phyloP scores from a whole-genome alignment of 768 basidiomycete genomes.

The Tulasnella sp. region DNA sequence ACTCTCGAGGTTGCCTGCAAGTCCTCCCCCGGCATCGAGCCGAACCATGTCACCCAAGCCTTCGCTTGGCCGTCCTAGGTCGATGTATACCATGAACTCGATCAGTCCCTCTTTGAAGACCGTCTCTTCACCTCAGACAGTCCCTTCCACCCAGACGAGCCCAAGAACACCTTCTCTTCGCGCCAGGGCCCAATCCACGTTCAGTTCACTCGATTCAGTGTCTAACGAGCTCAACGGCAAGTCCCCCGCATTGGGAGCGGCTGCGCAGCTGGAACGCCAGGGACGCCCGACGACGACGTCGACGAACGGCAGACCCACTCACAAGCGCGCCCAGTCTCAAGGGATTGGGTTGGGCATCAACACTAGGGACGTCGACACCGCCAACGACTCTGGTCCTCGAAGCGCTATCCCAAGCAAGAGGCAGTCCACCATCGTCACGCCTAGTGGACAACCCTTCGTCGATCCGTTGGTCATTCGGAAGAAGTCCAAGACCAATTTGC shows the following conservation, averaged over 20 bases:
- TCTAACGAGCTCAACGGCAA: conserved; percentile 28
- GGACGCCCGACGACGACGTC: conserved; percentile 21
- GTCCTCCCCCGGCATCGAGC: conserved; percentile 22
- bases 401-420: conserved; percentile 36
- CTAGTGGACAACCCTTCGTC: conserved; percentile 46
- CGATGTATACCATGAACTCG: conserved; percentile 15
- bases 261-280: neutral
- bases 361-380: conserved; percentile 23
- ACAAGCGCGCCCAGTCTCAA: conserved; percentile 41
- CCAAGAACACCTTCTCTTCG: conserved; percentile 11
- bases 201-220: conserved; percentile 8
- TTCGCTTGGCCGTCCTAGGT: neutral
- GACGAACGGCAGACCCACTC: neutral
- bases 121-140: neutral
- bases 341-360: conserved; percentile 33
- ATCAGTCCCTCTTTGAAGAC: conserved; percentile 22
- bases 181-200: conserved; percentile 18
- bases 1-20: conserved; percentile 29
- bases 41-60: conserved; percentile 15
- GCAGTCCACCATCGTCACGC: conserved; percentile 12
- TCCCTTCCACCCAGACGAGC: neutral
- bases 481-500: conserved; percentile 45
- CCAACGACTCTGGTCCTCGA: neutral
- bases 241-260: conserved; percentile 5
- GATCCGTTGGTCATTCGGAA: conserved; percentile 70